Evolutionary conservation across 1,284 basidiomycete species (phyloP), one percentile per base, ranked within the genome.

Genomic region (Calocybe gambosa): DNA sequence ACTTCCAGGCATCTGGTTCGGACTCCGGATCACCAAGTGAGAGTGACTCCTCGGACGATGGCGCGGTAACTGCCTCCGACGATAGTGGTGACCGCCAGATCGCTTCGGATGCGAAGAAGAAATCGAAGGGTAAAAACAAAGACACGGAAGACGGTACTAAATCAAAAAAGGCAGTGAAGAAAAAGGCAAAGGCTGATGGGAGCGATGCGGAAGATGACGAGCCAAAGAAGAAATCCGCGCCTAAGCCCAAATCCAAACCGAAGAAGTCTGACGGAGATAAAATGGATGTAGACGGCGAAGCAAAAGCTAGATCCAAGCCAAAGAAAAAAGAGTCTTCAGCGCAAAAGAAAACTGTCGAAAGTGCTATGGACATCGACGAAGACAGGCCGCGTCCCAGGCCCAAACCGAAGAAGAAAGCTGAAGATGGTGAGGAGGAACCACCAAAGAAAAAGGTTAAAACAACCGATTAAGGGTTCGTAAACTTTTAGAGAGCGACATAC

Each of bases 1-100:
- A 96, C 69, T 98, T 98, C 75, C 67, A 84, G 54, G 92, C 84
- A 3, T 88, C 85, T 19, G 85, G 74, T 0, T 89, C 87, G 0
- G 93, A 95, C 59, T 76, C 73, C 43, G 92, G 93, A 18, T 94
- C 90, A 3, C 90, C 90, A 0, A 83, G 80, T 23, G 85, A 83
- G 21, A 78, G 73, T 33, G 89, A 88, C 49, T 82, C 81, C 0
- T 82, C 82, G 25, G 72, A 74, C 4, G 86, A 78, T 8, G 87
- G 78, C n/a, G 88, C 80, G 8, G 70, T 79, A 39, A 90, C 88
- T 38, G 87, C 88, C 29, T 90, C 89, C 1, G 90, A 92, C 60
- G 79, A 85, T 38, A 85, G 83, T 49, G 82, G 85, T 38, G 79
- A 88, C 58, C 74, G 74, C 41, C 80, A 83, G 43, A 62, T 87